These are phyloP conservation scores for Microsporum canis DNA, from an alignment of 2,329 filamentous ascomycete genomes.

Conservation along the genomic window DNA sequence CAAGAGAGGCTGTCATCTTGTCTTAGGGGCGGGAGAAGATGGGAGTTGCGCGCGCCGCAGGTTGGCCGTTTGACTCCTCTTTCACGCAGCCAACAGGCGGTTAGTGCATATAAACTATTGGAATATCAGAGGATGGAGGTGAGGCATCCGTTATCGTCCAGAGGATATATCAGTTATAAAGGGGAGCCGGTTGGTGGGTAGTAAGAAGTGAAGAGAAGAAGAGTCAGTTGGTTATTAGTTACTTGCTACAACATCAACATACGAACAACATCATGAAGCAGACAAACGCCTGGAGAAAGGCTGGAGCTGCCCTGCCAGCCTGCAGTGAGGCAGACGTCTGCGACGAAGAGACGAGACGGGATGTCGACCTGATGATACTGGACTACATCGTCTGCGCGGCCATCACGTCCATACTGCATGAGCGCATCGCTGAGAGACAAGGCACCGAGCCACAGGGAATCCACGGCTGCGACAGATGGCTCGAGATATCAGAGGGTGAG, in stretches of 20 bases:
- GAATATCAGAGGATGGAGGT: neutral
- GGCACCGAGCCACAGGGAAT: neutral
- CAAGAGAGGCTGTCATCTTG: no score
- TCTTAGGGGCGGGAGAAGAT: neutral
- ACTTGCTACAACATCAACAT: neutral
- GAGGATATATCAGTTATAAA: neutral
- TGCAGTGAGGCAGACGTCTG: neutral
- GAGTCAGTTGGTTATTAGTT: neutral
- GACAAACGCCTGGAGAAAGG: neutral
- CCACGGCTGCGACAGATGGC: constrained; percentile 3
- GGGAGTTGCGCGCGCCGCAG: neutral
- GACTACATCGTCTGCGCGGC: constrained; percentile 44
- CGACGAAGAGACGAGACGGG: constrained; percentile 17
- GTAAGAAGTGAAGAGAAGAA: neutral
- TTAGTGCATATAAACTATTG: neutral
- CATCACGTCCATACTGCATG: constrained; percentile 33
- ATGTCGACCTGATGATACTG: constrained; percentile 46
- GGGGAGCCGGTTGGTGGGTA: neutral
- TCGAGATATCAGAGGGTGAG: constrained; percentile 21
- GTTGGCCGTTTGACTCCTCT: neutral
- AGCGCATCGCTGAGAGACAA: constrained; percentile 14
- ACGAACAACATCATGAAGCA: neutral
- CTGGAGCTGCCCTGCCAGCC: neutral
- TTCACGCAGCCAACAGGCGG: neutral
- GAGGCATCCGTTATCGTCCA: neutral